Conservation (phyloP, 1,139 yeast genomes). For the Saccharomyces uvarum region DNA sequence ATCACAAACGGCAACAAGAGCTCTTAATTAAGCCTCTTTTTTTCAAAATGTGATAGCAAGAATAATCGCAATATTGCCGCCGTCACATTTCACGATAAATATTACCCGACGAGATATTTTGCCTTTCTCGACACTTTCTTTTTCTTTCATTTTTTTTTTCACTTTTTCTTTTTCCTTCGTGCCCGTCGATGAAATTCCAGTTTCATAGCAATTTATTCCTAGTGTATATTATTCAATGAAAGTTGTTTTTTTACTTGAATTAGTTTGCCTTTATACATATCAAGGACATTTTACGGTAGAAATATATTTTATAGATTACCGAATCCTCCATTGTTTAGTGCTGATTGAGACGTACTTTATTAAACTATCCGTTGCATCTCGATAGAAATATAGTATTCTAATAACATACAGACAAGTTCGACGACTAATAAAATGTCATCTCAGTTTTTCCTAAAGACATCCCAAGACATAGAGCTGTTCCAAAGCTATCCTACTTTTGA, state of each 20-base stretch:
- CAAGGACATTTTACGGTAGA: background rate
- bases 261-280: background rate
- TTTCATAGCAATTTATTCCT: background rate
- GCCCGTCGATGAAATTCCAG: background rate
- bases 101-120: background rate
- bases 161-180: background rate
- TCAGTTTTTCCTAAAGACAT: slow-evolving; percentile 31
- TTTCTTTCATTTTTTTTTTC: background rate
- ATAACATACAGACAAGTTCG: background rate
- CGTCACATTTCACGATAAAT: background rate
- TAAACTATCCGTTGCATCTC: background rate
- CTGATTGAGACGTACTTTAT: background rate
- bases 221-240: background rate
- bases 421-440: slow-evolving; percentile 24
- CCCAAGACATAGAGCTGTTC: slow-evolving; percentile 32
- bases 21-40: background rate
- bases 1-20: background rate
- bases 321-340: background rate
- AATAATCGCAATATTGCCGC: background rate
- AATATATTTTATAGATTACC: background rate
- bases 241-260: background rate
- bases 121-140: background rate
- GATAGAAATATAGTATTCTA: background rate
- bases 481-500: slow-evolving; percentile 34
- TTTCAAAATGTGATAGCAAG: background rate